Conservation (phyloP, 108 stramenopile genomes). For the Fragilariopsis cylindrus region DNA sequence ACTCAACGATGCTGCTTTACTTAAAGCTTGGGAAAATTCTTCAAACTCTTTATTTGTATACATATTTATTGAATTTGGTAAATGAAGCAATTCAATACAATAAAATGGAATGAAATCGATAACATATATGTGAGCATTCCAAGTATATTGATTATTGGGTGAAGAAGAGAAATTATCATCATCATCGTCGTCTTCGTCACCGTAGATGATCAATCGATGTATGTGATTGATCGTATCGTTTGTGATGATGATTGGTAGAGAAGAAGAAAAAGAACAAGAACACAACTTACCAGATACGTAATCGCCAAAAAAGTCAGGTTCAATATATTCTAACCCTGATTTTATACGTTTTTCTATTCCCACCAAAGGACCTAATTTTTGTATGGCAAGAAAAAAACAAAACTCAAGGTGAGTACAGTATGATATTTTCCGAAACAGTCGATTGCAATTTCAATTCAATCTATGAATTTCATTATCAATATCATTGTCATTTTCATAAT, state of each 20-base stretch:
- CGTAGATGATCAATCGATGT: too few relatives aligned
- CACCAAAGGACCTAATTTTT: conserved; percentile 56
- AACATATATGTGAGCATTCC: too few relatives aligned
- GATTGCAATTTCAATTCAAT: background rate
- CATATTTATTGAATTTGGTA: background rate
- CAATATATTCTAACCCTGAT: conserved; percentile 50
- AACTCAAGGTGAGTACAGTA: too few relatives aligned
- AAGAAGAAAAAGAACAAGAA: background rate
- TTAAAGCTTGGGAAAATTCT: conserved; percentile 52
- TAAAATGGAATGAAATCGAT: background rate
- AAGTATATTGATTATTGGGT: too few relatives aligned
- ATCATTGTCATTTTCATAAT: background rate
- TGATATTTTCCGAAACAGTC: too few relatives aligned
- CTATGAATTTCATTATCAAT: background rate
- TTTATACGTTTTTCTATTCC: conserved; percentile 60
- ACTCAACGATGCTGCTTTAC: conserved; percentile 58
- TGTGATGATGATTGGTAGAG: background rate
- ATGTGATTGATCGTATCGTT: too few relatives aligned
- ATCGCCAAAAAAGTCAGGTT: conserved; percentile 55
- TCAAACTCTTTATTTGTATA: conserved; percentile 42
- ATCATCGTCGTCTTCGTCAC: too few relatives aligned
- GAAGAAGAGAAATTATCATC: too few relatives aligned
- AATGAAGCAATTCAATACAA: background rate
- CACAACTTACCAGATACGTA: conserved; percentile 47
- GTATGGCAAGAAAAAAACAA: too few relatives aligned